Percentiles rank a stretch among this genome's conserved stretches.
phyloP scores from a whole-genome alignment of 768 basidiomycete genomes.

The Tremella mesenterica region DNA sequence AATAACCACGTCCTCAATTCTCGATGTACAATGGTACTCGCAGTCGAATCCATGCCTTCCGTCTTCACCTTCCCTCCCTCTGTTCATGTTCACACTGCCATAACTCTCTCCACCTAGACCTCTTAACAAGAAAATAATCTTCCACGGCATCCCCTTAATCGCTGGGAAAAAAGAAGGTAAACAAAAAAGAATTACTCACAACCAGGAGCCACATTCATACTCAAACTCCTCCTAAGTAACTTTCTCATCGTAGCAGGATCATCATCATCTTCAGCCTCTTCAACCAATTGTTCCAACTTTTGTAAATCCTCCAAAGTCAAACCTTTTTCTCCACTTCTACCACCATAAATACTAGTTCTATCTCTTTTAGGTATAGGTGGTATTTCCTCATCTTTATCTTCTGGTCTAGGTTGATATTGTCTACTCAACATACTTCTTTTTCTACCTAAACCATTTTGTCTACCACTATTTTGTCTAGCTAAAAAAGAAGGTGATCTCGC shows the following conservation, averaged over 20 bases:
- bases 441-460: constrained; percentile 55
- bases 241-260: constrained; percentile 72
- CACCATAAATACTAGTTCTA: constrained; percentile 57
- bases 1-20: too few relatives aligned
- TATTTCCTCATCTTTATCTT: constrained; percentile 65
- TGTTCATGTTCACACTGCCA: too few relatives aligned
- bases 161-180: not conserved
- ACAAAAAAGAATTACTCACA: constrained; percentile 52
- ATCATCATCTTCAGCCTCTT: constrained; percentile 66
- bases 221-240: constrained; percentile 74
- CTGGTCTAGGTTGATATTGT: constrained; percentile 75
- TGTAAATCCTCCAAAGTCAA: constrained; percentile 91
- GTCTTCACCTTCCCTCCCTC: too few relatives aligned
- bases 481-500: constrained; percentile 25
- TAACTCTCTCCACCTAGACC: not conserved
- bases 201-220: constrained; percentile 73
- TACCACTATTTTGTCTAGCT: constrained; percentile 39
- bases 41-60: too few relatives aligned
- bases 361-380: constrained; percentile 47
- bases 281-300: constrained; percentile 81
- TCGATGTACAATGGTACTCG: too few relatives aligned
- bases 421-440: constrained; percentile 89
- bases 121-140: not conserved
- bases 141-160: too few relatives aligned
- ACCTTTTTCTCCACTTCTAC: constrained; percentile 61